Evolutionary conservation across 176 grass and related monocot species (phyloP).

Genomic region (Zoysia japonica): DNA sequence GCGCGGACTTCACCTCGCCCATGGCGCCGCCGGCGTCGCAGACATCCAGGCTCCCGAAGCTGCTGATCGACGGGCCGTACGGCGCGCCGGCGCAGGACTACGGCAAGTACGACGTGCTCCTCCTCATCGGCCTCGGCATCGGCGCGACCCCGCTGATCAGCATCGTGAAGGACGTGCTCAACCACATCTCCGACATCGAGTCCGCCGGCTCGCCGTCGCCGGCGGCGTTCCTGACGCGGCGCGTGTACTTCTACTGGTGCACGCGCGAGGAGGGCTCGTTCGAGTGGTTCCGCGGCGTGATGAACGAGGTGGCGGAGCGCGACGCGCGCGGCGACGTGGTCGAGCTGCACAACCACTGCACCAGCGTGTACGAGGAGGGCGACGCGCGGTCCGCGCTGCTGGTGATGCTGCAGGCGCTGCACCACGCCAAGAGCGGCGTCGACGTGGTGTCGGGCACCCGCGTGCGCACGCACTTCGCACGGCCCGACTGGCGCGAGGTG

Average conservation of each 20-base stretch:
- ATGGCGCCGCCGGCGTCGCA: neutral
- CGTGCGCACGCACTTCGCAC: constrained; percentile 80
- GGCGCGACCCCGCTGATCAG: constrained; percentile 90
- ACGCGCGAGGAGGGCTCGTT: constrained; percentile 83
- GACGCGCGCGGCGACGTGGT: constrained; percentile 57
- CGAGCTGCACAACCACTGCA: constrained; percentile 99
- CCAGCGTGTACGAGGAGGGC: constrained; percentile 85
- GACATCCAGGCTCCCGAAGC: constrained; percentile 53
- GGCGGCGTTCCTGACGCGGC: constrained; percentile 58
- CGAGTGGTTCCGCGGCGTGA: constrained; percentile 96
- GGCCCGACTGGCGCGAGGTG: constrained; percentile 74
- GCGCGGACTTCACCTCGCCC: constrained; percentile 57
- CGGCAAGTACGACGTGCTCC: constrained; percentile 91
- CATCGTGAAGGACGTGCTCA: constrained; percentile 95
- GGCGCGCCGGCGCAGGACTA: constrained; percentile 96
- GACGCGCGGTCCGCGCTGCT: constrained; percentile 83
- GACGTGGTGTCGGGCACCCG: constrained; percentile 87
- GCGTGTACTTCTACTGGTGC: constrained; percentile 97
- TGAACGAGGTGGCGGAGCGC: constrained; percentile 90
- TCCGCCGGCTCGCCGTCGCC: neutral
- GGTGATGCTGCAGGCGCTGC: constrained; percentile 87
- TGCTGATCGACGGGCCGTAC: constrained; percentile 89
- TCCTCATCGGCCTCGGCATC: constrained; percentile 95
- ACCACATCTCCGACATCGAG: constrained; percentile 44
- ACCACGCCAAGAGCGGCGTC: constrained; percentile 90